Evolutionary conservation across 495 filamentous ascomycete species (phyloP), one percentile per base, ranked within the genome.

Genomic region (Halenospora varia): DNA sequence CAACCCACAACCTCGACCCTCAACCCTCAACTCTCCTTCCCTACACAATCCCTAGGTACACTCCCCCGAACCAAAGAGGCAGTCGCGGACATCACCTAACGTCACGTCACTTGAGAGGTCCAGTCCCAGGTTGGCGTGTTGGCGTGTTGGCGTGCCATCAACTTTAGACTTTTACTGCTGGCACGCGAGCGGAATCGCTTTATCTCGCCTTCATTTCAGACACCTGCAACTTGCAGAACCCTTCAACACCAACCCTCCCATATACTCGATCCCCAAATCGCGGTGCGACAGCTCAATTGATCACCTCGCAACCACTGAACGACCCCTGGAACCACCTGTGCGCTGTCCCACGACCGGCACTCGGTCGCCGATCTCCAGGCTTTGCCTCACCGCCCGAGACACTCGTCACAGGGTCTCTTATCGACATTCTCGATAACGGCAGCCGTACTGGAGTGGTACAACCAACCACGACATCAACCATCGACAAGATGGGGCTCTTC

Each of bases 401-500:
- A 35, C 4, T 35, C 29, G 29, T 35, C 29, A 35, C 29, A 4
- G 13, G 29, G 13, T 35, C 13, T 35, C 29, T 35, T 35, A 35
- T 35, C 29, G 29, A 35, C 29, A 6, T 8, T 17, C 42, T 9
- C 42, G 42, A 46, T 51, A 39, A 57, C 41, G 18, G 35, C 11
- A 46, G 25, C 35, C 29, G 29, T 35, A 35, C 13, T 35, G 13
- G 29, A 35, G 4, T 35, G 6, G 29, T 35, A 35, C 29, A 35
- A 35, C 29, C 17, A 42, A 6, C 20, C 46, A 17, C 13, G 29
- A 2, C 23, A 4, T 9, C n/a, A 4, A 46, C 8, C 19, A n/a
- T 42, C 11, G 35, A 25, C 26, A 55, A 15, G 40, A 80, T 81
- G 78, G 78, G 78, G 64, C 63, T 81, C 52, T 81, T 81, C 68